Percentiles rank a stretch among this genome's conserved stretches.
phyloP scores from a whole-genome alignment of 164 flowering plant genomes.

The Berberis vulgaris region DNA sequence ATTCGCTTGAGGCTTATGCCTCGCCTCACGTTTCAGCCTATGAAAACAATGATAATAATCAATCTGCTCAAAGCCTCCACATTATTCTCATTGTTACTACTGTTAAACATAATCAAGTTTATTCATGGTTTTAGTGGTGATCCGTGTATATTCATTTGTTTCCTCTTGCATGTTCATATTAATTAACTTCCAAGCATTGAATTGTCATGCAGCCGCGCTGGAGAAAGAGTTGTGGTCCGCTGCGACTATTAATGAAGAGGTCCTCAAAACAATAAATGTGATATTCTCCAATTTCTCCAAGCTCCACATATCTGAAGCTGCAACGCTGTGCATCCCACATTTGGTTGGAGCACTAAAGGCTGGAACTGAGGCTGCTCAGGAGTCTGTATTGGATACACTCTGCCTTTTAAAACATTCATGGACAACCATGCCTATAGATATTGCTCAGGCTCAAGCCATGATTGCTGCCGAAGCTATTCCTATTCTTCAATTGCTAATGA shows the following conservation, averaged over 20 bases:
- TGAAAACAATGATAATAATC: too few relatives aligned
- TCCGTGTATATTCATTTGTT: not conserved
- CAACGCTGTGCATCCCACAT: slow-evolving; percentile 78
- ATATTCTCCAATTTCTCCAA: slow-evolving; percentile 72
- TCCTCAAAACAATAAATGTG: slow-evolving; percentile 64
- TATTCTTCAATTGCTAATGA: slow-evolving; percentile 67
- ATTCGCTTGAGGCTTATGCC: too few relatives aligned
- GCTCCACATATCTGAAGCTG: slow-evolving; percentile 78
- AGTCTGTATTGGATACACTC: slow-evolving; percentile 56
- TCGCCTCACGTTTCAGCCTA: too few relatives aligned
- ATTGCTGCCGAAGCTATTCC: slow-evolving; percentile 90
- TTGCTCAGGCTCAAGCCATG: slow-evolving; percentile 71
- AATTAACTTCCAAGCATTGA: slow-evolving; percentile 2
- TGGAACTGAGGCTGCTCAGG: slow-evolving; percentile 76
- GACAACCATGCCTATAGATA: slow-evolving; percentile 72
- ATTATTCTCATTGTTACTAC: not conserved
- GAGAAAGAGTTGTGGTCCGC: slow-evolving; percentile 73
- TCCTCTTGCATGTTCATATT: not conserved
- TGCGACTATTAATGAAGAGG: slow-evolving; percentile 64
- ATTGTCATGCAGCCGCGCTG: slow-evolving; percentile 63
- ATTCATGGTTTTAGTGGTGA: not conserved
- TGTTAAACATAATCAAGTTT: not conserved
- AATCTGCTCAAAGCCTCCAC: not conserved
- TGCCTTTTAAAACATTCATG: slow-evolving; percentile 75
- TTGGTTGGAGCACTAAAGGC: slow-evolving; percentile 65